Evolutionary conservation across 2,329 filamentous ascomycete genomes (phyloP), one percentile per base, ranked within the genome.

Genomic region (Alternaria hordeiaustralica): DNA sequence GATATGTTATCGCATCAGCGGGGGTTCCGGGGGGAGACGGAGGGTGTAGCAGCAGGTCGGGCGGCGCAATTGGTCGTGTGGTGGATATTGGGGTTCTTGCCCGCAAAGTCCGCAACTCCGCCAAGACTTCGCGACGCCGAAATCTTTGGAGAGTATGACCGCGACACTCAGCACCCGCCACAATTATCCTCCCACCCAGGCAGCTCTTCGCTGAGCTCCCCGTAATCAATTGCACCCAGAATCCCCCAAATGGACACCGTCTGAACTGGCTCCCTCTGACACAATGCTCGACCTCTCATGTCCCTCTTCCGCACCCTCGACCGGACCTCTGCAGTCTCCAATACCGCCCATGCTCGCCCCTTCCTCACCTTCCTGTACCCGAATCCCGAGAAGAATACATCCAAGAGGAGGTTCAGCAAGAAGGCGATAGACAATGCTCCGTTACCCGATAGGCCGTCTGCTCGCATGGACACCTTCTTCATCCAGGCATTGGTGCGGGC

Each of bases 281-380:
- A 88, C 83, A 72, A 90, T 90, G 88, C 84, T 81, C 82, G 82
- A 78, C 82, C 76, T 85, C 86, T 86, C 87, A 90, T 90, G 88
- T 88, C 86, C 86, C 82, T 85, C 82, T 78, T 86, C 82, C 84
- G 83, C 81, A 82, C 82, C 81, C 82, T 85, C 80, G 82, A 85
- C 78, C 82, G 84, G 83, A 81, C 81, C 80, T 81, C 82, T 78
- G 76, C 82, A 76, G 78, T 81, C 79, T 81, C 83, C 66, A 82
- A 82, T 78, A 77, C 82, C 80, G 75, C 75, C 68, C 63, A 69
- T 58, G 45, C 67, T 45, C 70, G 69, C 33, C 74, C 78, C 2
- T 55, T 77, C 18, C 71, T 80, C 58, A 28, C 72, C 3, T 79
- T 81, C 51, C 66, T 82, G 25, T 80, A 67, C 53, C 78, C 80